Evolutionary conservation across 2,329 filamentous ascomycete genomes (phyloP).

Genomic region (Penicillium brevicompactum): DNA sequence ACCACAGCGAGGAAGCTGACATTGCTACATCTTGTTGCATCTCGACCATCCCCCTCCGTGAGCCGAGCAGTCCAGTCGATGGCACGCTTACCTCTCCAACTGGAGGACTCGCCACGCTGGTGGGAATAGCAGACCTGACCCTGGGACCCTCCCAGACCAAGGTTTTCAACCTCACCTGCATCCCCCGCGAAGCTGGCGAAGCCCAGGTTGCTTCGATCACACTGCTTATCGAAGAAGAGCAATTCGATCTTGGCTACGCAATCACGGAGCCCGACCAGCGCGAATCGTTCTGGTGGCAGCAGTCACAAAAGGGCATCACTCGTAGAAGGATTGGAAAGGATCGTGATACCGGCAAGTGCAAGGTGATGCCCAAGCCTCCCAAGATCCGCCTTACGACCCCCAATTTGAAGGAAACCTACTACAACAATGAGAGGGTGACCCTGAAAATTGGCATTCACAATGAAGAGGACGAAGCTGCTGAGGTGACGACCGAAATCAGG

Average conservation of each 20-base stretch:
- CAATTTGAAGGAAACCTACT: conserved; percentile 70
- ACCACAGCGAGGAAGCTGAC: conserved; percentile 28
- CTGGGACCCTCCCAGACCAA: conserved; percentile 68
- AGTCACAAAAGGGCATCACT: conserved; percentile 36
- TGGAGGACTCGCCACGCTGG: conserved; percentile 45
- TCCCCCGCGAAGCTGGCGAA: conserved; percentile 80
- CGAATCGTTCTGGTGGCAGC: conserved; percentile 47
- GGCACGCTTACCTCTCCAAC: conserved; percentile 35
- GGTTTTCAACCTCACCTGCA: conserved; percentile 71
- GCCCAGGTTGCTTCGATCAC: conserved; percentile 66
- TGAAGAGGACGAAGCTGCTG: conserved; percentile 77
- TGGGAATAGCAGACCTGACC: conserved; percentile 64
- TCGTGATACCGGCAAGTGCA: conserved; percentile 59
- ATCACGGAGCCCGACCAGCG: conserved; percentile 48
- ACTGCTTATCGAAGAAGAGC: conserved; percentile 63
- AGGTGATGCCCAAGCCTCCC: conserved; percentile 83
- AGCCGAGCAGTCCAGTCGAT: conserved; percentile 33
- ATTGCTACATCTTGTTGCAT: conserved; percentile 29
- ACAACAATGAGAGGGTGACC: conserved; percentile 75
- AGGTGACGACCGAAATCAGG: conserved; percentile 69
- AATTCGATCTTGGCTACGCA: conserved; percentile 69
- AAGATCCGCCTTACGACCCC: conserved; percentile 78
- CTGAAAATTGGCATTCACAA: conserved; percentile 74
- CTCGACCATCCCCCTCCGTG: conserved; percentile 36
- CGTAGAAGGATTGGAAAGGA: conserved; percentile 47